A percentile compares a stretch with the other conserved stretches of the same genome.
phyloP scores from a whole-genome alignment of 805 yeast species.

The Candida parachauliodes region DNA sequence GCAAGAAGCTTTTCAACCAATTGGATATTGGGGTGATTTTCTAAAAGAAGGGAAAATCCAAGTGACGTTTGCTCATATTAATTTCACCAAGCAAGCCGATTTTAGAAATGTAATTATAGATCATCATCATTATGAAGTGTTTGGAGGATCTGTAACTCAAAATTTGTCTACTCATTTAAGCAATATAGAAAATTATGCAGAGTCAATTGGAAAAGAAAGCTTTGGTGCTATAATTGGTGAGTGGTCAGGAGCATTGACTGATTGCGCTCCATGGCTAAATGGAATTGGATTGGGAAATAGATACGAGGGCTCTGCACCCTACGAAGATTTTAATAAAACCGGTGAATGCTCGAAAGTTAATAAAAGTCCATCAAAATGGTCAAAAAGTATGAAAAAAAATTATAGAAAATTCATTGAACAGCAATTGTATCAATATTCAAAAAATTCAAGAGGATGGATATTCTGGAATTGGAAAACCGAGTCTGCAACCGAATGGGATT shows the following conservation, averaged over 20 bases:
- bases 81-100: constrained; percentile 13
- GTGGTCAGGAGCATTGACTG: constrained; percentile 70
- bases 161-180: constrained; percentile 29
- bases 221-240: constrained; percentile 62
- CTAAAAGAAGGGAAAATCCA: constrained; percentile 18
- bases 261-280: constrained; percentile 66
- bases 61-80: constrained; percentile 7
- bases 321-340: constrained; percentile 16
- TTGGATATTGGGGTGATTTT: constrained; percentile 53
- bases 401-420: constrained; percentile 57
- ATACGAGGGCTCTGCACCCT: constrained; percentile 46
- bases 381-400: constrained; percentile 34
- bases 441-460: constrained; percentile 53
- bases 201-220: constrained; percentile 30
- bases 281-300: constrained; percentile 69
- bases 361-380: constrained; percentile 37
- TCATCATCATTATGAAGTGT: constrained; percentile 41
- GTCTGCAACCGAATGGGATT: constrained; percentile 65
- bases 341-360: constrained; percentile 45
- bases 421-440: constrained; percentile 52
- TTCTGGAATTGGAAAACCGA: constrained; percentile 76
- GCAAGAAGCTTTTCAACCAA: constrained; percentile 62
- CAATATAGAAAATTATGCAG: constrained; percentile 28
- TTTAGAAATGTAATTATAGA: constrained; percentile 36
- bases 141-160: constrained; percentile 22